Base-by-base conservation (phyloP, 192 early-diverging fungal genomes). In the Coemansia sp. region DNA sequence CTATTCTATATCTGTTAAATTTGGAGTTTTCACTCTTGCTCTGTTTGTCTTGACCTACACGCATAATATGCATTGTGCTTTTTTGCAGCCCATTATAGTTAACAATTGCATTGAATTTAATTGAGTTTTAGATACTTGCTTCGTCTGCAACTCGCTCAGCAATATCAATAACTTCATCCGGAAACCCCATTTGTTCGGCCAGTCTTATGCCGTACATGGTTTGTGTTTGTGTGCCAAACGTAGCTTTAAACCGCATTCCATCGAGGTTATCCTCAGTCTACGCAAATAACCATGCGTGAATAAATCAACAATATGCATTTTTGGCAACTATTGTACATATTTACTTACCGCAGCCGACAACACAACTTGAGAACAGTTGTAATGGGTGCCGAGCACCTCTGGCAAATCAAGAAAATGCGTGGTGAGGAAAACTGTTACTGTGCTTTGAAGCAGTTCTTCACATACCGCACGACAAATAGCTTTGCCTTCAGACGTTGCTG, bases 391-490 rank as follows among this genome's bases (percentile, higher is more conserved):
- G 17, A 91, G 72, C 15, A 72, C 69, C 17, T 64, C 65, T 1
- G 87, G 77, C 34, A 91, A 78, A 44, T 87, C 86, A 40, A 87
- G 86, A 62, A 92, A 94, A 66, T 94, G 92, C 1, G 92, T 92
- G 5, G 88, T 88, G 63, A 94, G 82, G 60, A 90, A 90, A 1
- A 87, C 82, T 10, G 89, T 81, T 0, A 88, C 80, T 57, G 84
- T 60, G 5, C 61, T 70, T 5, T 81, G 65, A 5, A 91, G 58
- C 21, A 94, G 66, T 54, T 89, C 80, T 54, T 93, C 91, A 44
- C 84, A 86, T 0, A 94, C 81, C 1, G 91, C 90, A 64, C 85
- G 85, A 19, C 91, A 82, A 12, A 94, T 84, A 1, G 84, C 87
- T 19, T 85, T 71, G 1, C 91, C 93, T 59, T 94, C 93, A 2